Base-by-base conservation (phyloP, 768 basidiomycete species). In the Hericium alpestre region DNA sequence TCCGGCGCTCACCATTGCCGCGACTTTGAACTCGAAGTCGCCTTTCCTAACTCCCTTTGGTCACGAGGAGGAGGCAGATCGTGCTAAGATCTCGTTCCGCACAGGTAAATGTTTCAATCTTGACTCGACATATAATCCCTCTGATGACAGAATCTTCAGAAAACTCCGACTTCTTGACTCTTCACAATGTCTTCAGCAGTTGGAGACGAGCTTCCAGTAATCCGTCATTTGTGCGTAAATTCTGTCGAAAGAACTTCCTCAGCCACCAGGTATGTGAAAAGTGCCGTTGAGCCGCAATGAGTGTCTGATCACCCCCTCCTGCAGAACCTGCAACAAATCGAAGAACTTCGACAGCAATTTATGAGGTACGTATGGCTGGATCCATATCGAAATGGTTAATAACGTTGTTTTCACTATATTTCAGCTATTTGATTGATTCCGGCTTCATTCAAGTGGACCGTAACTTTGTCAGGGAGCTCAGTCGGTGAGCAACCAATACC, bases 1-100 rank as follows among this genome's bases (percentile, higher is more conserved):
- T 70, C 91, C 94, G 1, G 95, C 93, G n/a, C 76, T 99, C 51
- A 96, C 95, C 5, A 93, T 99, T 58, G 93, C 92, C 15, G 95
- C 95, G 6, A 82, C 90, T 1, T 73, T 98, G 43, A 94, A 90
- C 66, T 86, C 90, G 0, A 98, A 97, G 69, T 91, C 90, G 1
- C 95, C 94, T 0, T 99, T 97, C 67, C 69, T 97, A 20, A 80
- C 87, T 2, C 94, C 95, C 0, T 81, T 95, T 58, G 94, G 95
- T 2, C 74, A 84, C 48, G 93, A 96, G 69, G 75, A 82, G 57
- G 88, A 93, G 64, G 94, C 94, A 0, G 86, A 93, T 66, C 78
- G 80, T 12, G 89, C 93, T 39, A 96, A 93, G 70, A 72, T 73
- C 40, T 77, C 79, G 5, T 98, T 98, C 75, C 80, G 83, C 63